Percentiles rank a stretch among this genome's conserved stretches.
These are phyloP conservation scores for Candida succiphila DNA, from an alignment of 805 yeast species.

Conservation along the genomic window DNA sequence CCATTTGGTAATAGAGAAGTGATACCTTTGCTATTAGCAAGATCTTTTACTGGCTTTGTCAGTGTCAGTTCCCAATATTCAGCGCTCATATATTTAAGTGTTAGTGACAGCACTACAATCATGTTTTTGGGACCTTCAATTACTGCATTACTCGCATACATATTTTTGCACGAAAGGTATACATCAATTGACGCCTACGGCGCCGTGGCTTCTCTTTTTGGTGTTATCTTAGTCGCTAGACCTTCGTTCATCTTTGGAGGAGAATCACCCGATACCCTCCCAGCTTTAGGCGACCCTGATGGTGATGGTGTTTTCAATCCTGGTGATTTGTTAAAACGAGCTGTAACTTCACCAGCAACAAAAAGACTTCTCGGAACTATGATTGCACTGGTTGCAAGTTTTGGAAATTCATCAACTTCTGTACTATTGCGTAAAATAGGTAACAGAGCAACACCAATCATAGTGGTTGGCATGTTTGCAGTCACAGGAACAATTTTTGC, in stretches of 20 bases:
- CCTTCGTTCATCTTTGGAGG: slow-evolving; percentile 40
- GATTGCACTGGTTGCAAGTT: slow-evolving; percentile 53
- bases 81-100: slow-evolving; percentile 60
- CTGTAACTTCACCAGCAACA: neutral
- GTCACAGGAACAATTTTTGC: slow-evolving; percentile 48
- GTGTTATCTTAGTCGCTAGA: slow-evolving; percentile 74
- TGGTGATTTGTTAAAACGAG: slow-evolving; percentile 1
- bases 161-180: slow-evolving; percentile 55
- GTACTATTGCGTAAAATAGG: slow-evolving; percentile 71
- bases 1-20: slow-evolving; percentile 62
- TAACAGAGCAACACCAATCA: slow-evolving; percentile 65
- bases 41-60: slow-evolving; percentile 69
- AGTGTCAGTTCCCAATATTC: slow-evolving; percentile 78
- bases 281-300: no score
- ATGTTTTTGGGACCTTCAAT: slow-evolving; percentile 71
- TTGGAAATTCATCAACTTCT: slow-evolving; percentile 63
- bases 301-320: slow-evolving; percentile 10
- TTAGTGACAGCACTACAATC: slow-evolving; percentile 76
- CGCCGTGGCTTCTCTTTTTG: slow-evolving; percentile 55
- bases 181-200: slow-evolving; percentile 60
- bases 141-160: slow-evolving; percentile 66
- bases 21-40: slow-evolving; percentile 39
- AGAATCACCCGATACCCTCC: neutral
- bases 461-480: slow-evolving; percentile 73
- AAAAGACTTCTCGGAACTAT: slow-evolving; percentile 44